Evolutionary conservation across 2,329 filamentous ascomycete species (phyloP).

Genomic region (Zymoseptoria ardabiliae): DNA sequence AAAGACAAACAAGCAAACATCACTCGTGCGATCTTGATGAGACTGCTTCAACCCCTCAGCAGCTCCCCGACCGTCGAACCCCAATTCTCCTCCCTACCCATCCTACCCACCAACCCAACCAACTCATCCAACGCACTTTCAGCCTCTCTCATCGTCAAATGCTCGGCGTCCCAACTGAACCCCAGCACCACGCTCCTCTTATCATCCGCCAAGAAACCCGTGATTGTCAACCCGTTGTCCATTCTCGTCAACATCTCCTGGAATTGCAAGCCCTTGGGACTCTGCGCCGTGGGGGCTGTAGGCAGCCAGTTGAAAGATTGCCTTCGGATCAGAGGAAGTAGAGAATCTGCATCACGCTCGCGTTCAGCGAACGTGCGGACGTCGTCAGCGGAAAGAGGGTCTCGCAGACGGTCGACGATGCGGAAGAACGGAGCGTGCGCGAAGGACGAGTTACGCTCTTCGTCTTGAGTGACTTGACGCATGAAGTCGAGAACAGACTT

Average conservation of each 20-base stretch:
- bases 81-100: constrained; percentile 26
- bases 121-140: constrained; percentile 22
- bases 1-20: too few relatives aligned
- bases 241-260: constrained; percentile 28
- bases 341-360: constrained; percentile 25
- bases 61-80: constrained; percentile 18
- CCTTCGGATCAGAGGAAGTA: constrained; percentile 24
- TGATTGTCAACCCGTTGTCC: constrained; percentile 29
- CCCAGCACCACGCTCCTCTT: constrained; percentile 25
- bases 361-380: constrained; percentile 23
- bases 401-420: constrained; percentile 25
- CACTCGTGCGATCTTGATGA: too few relatives aligned
- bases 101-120: constrained; percentile 17
- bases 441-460: constrained; percentile 24
- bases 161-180: constrained; percentile 29
- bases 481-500: constrained; percentile 24
- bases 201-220: constrained; percentile 26
- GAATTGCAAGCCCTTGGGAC: constrained; percentile 23
- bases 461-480: constrained; percentile 26
- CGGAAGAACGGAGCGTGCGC: constrained; percentile 27
- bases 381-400: constrained; percentile 22
- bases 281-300: constrained; percentile 23
- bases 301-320: constrained; percentile 31
- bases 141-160: constrained; percentile 23
- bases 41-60: constrained; percentile 15